These are phyloP conservation scores for Thyridium curvatum DNA, from an alignment of 2,329 filamentous ascomycete genomes.

Conservation along the genomic window DNA sequence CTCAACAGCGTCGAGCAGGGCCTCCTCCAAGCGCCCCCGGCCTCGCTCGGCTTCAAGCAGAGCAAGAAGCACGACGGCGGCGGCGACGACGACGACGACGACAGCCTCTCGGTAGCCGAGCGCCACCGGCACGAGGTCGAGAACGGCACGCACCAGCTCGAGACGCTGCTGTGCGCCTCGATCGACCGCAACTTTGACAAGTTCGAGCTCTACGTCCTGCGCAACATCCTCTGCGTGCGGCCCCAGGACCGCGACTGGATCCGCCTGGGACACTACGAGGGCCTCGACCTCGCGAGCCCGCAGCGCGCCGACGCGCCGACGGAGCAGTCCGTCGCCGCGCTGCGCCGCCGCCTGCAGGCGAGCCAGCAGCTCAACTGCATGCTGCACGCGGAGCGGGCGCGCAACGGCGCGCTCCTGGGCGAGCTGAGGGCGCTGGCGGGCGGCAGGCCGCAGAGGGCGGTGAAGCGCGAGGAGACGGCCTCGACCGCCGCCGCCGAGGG, in stretches of 20 bases:
- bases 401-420: constrained; percentile 65
- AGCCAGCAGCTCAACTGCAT: constrained; percentile 69
- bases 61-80: constrained; percentile 35
- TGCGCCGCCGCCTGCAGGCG: constrained; percentile 69
- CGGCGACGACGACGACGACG: constrained; percentile 61
- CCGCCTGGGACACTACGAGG: constrained; percentile 78
- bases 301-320: constrained; percentile 37
- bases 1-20: constrained; percentile 83
- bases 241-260: constrained; percentile 73
- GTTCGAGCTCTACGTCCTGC: constrained; percentile 83
- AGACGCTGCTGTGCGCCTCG: constrained; percentile 73
- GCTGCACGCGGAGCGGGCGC: constrained; percentile 61
- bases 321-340: constrained; percentile 61
- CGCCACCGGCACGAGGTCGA: constrained; percentile 69
- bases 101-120: constrained; percentile 24
- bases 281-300: constrained; percentile 37
- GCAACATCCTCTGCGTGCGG: constrained; percentile 70
- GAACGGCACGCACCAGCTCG: constrained; percentile 77
- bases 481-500: constrained; percentile 3
- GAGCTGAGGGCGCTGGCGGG: constrained; percentile 48
- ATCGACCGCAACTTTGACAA: constrained; percentile 83
- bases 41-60: constrained; percentile 67
- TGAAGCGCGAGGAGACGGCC: constrained; percentile 12
- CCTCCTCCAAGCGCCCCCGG: constrained; percentile 66
- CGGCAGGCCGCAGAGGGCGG: constrained; percentile 1